phyloP scores from a whole-genome alignment of 2,329 filamentous ascomycete species.

The Colletotrichum liriopes region DNA sequence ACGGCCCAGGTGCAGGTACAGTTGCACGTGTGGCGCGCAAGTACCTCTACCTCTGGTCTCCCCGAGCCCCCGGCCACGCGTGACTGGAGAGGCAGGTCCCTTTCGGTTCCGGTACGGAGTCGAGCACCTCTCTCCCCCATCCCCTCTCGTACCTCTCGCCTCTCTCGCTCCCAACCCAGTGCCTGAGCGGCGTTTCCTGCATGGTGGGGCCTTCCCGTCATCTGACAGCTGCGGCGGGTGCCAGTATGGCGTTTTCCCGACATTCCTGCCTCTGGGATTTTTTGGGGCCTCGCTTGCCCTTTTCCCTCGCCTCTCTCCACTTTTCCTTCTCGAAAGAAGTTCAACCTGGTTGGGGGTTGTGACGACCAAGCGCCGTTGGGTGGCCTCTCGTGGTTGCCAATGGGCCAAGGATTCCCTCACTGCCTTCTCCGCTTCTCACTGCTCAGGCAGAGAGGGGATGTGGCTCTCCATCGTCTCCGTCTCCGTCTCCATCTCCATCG shows the following conservation, averaged over 20 bases:
- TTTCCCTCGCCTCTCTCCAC: conserved; percentile 10
- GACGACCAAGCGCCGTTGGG: conserved; percentile 23
- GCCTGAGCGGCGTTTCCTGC: conserved; percentile 24
- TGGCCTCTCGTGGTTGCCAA: conserved; percentile 14
- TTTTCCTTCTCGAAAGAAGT: conserved; percentile 36
- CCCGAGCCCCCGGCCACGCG: neutral
- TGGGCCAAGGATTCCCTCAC: neutral
- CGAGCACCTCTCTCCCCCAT: neutral
- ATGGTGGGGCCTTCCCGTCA: conserved; percentile 39
- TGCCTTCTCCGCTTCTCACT: neutral
- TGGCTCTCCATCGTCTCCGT: neutral
- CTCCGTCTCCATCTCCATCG: neutral
- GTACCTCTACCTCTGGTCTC: conserved; percentile 15
- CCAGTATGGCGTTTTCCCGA: conserved; percentile 41
- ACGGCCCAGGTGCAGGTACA: neutral
- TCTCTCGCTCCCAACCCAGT: neutral
- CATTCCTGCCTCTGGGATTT: conserved; percentile 5
- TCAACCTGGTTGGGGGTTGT: conserved; percentile 23
- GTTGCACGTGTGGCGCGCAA: conserved; percentile 13
- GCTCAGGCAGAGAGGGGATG: conserved; percentile 4
- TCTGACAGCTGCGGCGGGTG: conserved; percentile 42
- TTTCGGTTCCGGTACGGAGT: neutral
- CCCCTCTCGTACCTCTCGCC: conserved; percentile 3
- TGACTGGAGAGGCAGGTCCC: neutral
- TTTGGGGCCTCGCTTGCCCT: conserved; percentile 25